Base-by-base conservation (phyloP, 306 rosid genomes). In the Lathyrus oleraceus region DNA sequence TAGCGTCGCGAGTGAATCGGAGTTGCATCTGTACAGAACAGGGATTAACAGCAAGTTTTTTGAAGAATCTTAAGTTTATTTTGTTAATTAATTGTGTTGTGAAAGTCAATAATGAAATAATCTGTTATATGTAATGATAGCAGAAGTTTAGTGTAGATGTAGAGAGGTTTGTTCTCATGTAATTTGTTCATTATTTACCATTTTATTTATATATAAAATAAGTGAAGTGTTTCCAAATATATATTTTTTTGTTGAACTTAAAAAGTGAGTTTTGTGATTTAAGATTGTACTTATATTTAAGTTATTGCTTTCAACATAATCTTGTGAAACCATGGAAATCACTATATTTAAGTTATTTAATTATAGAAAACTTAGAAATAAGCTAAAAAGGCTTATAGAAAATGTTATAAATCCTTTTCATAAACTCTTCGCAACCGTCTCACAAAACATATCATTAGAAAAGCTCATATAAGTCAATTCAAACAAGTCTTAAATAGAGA, bases 31-130 rank as follows among this genome's bases (percentile, higher is more conserved):
- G 80, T 91, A 86, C 59, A 80, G 96, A 81, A 78, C 97, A 2
- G 97, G 97, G 61, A 83, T 89, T 71, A 95, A 87, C 81, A 82
- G 83, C 81, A 85, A 62, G 78, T 72, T 85, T 77, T 89, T 95
- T 70, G 70, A 84, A 54, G 72, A 59, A 45, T 51, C 81, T 1
- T 79, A 51, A 74, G 70, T 17, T 76, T 49, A 51, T 16, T 44
- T 35, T 32, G 10, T 15, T 74, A 40, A 71, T 58, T 47, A 3
- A 7, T 10, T 30, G 70, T 40, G 28, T 35, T 57, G 66, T 65
- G 56, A 48, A 43, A 71, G 39, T 60, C 21, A 20, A 69, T 69
- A 62, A 54, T 78, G 81, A 48, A 57, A 23, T 15, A 20, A 5
- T 19, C 10, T 72, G 74, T 48, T 63, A 47, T n/a, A 4, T 61